Percentiles rank a stretch among this genome's conserved stretches.
Evolutionary conservation across 192 early-diverging fungal genomes (phyloP).

Genomic region (Radiomyces spectabilis): DNA sequence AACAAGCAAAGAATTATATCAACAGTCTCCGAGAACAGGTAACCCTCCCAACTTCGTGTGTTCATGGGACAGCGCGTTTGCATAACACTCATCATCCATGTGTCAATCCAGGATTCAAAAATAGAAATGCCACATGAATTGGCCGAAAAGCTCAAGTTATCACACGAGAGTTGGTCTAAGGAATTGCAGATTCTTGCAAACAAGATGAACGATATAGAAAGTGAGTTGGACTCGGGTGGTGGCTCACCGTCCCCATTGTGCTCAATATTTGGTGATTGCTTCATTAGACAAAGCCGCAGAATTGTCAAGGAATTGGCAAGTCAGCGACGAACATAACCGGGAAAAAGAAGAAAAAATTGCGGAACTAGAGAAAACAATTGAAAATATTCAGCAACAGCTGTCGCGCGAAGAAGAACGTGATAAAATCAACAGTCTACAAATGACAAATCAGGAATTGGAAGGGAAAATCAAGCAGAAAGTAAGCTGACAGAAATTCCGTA

Average conservation of each 20-base stretch:
- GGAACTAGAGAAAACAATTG: slow-evolving; percentile 19
- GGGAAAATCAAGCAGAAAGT: no score
- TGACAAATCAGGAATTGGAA: no score
- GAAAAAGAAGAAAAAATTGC: neutral
- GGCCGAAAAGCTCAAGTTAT: slow-evolving; percentile 3
- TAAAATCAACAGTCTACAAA: no score
- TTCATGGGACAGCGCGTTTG: no score
- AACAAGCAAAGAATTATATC: slow-evolving; percentile 18
- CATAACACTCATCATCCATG: neutral
- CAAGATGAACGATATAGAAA: slow-evolving; percentile 16
- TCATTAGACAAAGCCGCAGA: neutral
- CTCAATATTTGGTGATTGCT: neutral
- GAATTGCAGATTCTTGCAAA: slow-evolving; percentile 11
- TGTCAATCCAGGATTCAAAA: neutral
- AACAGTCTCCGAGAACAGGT: neutral
- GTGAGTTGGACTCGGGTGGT: no score
- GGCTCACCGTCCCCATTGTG: neutral
- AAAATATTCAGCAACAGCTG: neutral
- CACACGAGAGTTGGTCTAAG: slow-evolving; percentile 13
- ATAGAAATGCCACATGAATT: slow-evolving; percentile 6
- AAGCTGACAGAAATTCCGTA: no score
- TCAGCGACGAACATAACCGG: no score
- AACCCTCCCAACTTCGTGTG: no score
- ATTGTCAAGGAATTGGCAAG: no score
- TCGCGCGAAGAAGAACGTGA: no score